These are phyloP conservation scores for Domatiomyces globalis DNA, from an alignment of 2,329 filamentous ascomycete genomes.

Conservation along the genomic window DNA sequence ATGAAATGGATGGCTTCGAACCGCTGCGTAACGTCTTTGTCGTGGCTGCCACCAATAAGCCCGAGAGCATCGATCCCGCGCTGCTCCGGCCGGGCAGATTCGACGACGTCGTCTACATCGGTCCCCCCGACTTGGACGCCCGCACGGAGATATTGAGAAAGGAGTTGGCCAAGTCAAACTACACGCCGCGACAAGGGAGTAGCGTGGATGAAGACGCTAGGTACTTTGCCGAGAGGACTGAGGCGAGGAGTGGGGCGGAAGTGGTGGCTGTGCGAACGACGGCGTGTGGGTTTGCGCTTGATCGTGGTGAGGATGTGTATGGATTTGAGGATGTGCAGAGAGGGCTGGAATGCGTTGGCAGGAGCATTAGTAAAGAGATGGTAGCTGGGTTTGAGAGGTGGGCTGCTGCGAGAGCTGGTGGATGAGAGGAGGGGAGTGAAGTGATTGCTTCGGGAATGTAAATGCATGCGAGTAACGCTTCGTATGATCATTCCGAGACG, in stretches of 20 bases:
- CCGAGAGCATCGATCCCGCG: slow-evolving; percentile 71
- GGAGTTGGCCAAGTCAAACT: slow-evolving; percentile 45
- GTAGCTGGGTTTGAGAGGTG: slow-evolving; percentile 14
- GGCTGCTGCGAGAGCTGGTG: slow-evolving; percentile 7
- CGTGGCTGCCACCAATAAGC: slow-evolving; percentile 81
- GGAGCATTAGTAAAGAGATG: slow-evolving; percentile 15
- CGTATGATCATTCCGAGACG: no score
- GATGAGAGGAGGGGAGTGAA: background rate
- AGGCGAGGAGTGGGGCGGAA: slow-evolving; percentile 78
- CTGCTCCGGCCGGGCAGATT: slow-evolving; percentile 75
- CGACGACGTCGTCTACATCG: slow-evolving; percentile 72
- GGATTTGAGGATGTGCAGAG: slow-evolving; percentile 31
- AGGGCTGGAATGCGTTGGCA: slow-evolving; percentile 27
- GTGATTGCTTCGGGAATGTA: no score
- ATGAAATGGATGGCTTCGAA: slow-evolving; percentile 93
- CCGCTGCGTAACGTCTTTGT: slow-evolving; percentile 69
- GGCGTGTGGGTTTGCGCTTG: slow-evolving; percentile 38
- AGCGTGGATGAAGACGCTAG: slow-evolving; percentile 51
- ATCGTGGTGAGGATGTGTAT: slow-evolving; percentile 30
- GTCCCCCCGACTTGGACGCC: slow-evolving; percentile 59
- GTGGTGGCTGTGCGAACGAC: slow-evolving; percentile 48
- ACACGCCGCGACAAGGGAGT: slow-evolving; percentile 28
- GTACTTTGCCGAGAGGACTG: slow-evolving; percentile 41
- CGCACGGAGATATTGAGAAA: slow-evolving; percentile 63
- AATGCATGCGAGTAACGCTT: background rate